Evolutionary conservation across 1,139 yeast species (phyloP).

Genomic region (Wickerhamiella infanticola): DNA sequence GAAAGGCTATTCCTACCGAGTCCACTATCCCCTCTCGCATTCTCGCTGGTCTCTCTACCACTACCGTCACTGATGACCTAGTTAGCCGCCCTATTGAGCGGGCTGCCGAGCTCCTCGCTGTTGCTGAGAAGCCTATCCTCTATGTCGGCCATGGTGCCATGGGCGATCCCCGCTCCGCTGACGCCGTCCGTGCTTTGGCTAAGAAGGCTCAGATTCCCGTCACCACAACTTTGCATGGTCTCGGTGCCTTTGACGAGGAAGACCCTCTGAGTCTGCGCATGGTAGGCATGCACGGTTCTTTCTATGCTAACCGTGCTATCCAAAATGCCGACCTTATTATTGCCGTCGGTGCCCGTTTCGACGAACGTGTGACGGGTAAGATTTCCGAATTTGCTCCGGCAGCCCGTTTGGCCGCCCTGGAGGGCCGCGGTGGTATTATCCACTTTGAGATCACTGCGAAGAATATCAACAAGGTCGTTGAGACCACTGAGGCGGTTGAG

Average conservation of each 20-base stretch:
- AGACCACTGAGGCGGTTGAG: constrained; percentile 92
- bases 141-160: constrained; percentile 89
- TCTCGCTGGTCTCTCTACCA: constrained; percentile 51
- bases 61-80: constrained; percentile 53
- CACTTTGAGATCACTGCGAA: constrained; percentile 94
- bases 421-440: constrained; percentile 85
- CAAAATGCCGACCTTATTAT: constrained; percentile 86
- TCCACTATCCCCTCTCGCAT: constrained; percentile 76
- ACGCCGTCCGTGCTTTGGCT: constrained; percentile 61
- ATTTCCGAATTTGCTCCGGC: constrained; percentile 83
- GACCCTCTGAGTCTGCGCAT: constrained; percentile 85
- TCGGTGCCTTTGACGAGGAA: constrained; percentile 87
- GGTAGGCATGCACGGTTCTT: constrained; percentile 98
- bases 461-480: constrained; percentile 93
- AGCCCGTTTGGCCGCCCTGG: constrained; percentile 76
- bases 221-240: constrained; percentile 84
- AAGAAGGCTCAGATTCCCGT: constrained; percentile 90
- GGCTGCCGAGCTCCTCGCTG: constrained; percentile 63
- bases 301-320: constrained; percentile 86
- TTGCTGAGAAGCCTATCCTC: constrained; percentile 74
- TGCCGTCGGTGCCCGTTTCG: constrained; percentile 94
- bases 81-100: constrained; percentile 59
- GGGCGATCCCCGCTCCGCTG: constrained; percentile 41
- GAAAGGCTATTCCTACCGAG: constrained; percentile 74
- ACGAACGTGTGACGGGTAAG: constrained; percentile 91